Percentiles rank a stretch among this genome's conserved stretches.
Conservation (phyloP, 768 basidiomycete genomes). For the Kwoniella europaea region DNA sequence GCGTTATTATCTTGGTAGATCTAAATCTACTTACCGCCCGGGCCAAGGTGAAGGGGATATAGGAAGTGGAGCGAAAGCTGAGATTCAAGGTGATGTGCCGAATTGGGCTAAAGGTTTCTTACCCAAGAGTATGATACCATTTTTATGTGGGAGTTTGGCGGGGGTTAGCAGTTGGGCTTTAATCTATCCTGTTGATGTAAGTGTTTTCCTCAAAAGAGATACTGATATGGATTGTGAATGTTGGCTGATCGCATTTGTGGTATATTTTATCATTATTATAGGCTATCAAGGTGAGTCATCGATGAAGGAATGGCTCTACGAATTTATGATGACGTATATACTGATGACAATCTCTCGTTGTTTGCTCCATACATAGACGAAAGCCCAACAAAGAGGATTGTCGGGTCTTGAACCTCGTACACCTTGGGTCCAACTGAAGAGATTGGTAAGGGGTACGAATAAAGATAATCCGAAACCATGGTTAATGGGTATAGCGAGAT, state of each 20-base stretch:
- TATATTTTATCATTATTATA: background rate
- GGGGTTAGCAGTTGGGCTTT: slow-evolving; percentile 78
- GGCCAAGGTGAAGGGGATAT: slow-evolving; percentile 12
- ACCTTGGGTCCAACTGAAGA: slow-evolving; percentile 72
- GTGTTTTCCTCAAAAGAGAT: slow-evolving; percentile 12
- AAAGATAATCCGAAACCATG: slow-evolving; percentile 70
- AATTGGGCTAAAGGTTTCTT: slow-evolving; percentile 66
- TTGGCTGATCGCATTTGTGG: background rate
- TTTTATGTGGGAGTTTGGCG: slow-evolving; percentile 85
- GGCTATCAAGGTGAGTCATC: slow-evolving; percentile 31
- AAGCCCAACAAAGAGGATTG: slow-evolving; percentile 89
- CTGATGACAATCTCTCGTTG: background rate
- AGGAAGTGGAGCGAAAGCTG: slow-evolving; percentile 21
- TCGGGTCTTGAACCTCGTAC: slow-evolving; percentile 76
- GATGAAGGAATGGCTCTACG: too few species aligned
- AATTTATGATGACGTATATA: too few species aligned
- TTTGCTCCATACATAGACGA: slow-evolving; percentile 65
- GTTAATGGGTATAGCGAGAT: slow-evolving; percentile 74
- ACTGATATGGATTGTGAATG: background rate
- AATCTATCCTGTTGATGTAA: slow-evolving; percentile 93
- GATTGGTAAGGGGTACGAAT: slow-evolving; percentile 84
- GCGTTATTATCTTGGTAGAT: slow-evolving; percentile 80
- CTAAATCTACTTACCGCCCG: slow-evolving; percentile 22
- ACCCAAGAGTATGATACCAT: slow-evolving; percentile 83
- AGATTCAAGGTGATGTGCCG: slow-evolving; percentile 53